Conservation (phyloP, 2,329 filamentous ascomycete genomes). For the Septoria petroselini region DNA sequence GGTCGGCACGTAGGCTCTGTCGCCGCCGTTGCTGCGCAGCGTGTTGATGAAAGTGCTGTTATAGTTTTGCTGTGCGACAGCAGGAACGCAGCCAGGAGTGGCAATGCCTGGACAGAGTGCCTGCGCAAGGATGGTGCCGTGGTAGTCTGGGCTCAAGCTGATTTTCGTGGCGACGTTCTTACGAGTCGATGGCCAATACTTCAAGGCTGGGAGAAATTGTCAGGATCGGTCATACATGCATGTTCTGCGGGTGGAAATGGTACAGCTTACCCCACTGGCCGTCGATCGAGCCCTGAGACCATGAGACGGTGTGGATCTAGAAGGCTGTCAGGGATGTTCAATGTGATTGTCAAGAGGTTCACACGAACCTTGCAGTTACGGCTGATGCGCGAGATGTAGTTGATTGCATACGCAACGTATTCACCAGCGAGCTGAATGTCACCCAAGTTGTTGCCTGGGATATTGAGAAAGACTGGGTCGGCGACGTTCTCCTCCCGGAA, state of each 20-base stretch:
- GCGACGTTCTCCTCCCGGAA: conserved; percentile 43
- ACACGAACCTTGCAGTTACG: conserved; percentile 33
- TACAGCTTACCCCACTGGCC: conserved; percentile 51
- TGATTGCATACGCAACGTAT: conserved; percentile 56
- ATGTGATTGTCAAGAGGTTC: no score
- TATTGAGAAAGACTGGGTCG: conserved; percentile 55
- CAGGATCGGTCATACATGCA: no score
- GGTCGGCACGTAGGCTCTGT: conserved; percentile 54
- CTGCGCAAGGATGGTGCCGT: conserved; percentile 46
- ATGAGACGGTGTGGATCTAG: conserved; percentile 48
- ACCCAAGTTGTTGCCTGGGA: conserved; percentile 47
- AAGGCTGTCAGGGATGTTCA: no score
- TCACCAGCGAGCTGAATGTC: conserved; percentile 54
- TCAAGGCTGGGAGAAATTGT: conserved; percentile 39
- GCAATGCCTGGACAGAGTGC: conserved; percentile 33
- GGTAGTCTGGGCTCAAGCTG: conserved; percentile 52
- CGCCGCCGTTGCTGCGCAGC: conserved; percentile 47
- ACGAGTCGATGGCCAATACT: conserved; percentile 55
- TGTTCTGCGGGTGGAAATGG: no score
- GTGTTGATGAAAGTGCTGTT: conserved; percentile 45
- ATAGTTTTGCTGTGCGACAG: conserved; percentile 50
- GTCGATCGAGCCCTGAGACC: conserved; percentile 55
- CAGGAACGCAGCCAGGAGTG: conserved; percentile 37
- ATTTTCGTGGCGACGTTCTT: conserved; percentile 49
- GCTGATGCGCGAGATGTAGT: conserved; percentile 50